These are phyloP conservation scores for Hyphodiscus sp. DNA, from an alignment of 2,329 filamentous ascomycete genomes.

Conservation along the genomic window DNA sequence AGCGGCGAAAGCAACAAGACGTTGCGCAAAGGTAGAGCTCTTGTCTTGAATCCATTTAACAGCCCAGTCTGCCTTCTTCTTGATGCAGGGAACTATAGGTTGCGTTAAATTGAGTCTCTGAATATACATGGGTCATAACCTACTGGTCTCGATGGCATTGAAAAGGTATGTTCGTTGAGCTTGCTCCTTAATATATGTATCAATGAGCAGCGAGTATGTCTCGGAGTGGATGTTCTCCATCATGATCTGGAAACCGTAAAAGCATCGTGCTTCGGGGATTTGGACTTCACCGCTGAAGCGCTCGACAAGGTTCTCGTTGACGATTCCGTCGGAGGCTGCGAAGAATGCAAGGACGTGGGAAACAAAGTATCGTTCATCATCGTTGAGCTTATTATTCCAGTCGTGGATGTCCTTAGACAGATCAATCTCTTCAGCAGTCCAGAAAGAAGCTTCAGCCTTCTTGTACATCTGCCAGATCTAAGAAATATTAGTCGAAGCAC, in stretches of 20 bases:
- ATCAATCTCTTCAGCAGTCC: slow-evolving; percentile 99
- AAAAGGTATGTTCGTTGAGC: slow-evolving; percentile 91
- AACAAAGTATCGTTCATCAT: slow-evolving; percentile 97
- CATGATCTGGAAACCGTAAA: slow-evolving; percentile 99
- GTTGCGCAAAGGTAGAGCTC: slow-evolving; percentile 89
- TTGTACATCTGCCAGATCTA: slow-evolving; percentile 99
- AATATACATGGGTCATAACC: slow-evolving; percentile 29
- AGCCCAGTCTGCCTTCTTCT: slow-evolving; percentile 98
- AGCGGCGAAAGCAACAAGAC: slow-evolving; percentile 92
- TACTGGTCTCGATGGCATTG: slow-evolving; percentile 97
- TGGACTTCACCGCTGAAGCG: slow-evolving; percentile 97
- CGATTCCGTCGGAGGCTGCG: slow-evolving; percentile 95
- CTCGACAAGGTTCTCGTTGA: slow-evolving; percentile 99
- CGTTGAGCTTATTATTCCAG: slow-evolving; percentile 96
- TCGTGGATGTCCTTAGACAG: slow-evolving; percentile 98
- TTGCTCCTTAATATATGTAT: slow-evolving; percentile 98
- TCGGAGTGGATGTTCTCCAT: slow-evolving; percentile 99
- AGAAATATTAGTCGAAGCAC: slow-evolving; percentile 34
- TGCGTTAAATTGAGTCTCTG: slow-evolving; percentile 23
- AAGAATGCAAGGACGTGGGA: slow-evolving; percentile 99
- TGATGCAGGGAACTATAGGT: slow-evolving; percentile 77
- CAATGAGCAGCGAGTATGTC: slow-evolving; percentile 97
- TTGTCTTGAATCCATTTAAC: slow-evolving; percentile 91
- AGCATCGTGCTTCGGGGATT: slow-evolving; percentile 95
- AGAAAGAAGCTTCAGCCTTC: slow-evolving; percentile 99